phyloP scores from a whole-genome alignment of 345 rosid species.

The Turnera subulata region DNA sequence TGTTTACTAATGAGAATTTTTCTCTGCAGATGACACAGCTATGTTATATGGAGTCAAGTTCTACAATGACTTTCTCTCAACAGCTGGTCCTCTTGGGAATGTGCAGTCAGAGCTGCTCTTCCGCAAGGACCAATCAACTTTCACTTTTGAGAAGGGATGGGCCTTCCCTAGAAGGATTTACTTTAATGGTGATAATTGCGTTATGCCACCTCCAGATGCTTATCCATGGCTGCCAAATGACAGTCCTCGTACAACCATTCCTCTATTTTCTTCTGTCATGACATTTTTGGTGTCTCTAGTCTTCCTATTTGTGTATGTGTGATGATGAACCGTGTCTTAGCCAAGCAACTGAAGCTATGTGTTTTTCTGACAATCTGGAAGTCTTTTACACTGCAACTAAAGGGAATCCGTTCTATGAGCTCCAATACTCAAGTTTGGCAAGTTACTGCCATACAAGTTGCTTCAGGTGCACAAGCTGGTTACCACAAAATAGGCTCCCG shows the following conservation, averaged over 20 bases:
- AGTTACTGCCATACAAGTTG: conserved; percentile 10
- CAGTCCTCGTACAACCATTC: conserved; percentile 4
- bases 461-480: conserved; percentile 20
- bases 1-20: neutral
- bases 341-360: conserved; percentile 13
- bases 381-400: conserved; percentile 8
- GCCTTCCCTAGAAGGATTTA: conserved; percentile 29
- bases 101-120: conserved; percentile 28
- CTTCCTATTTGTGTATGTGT: conserved; percentile 27
- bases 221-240: conserved; percentile 30
- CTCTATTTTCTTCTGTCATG: conserved; percentile 10
- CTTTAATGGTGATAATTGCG: conserved; percentile 30
- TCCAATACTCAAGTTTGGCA: conserved; percentile 6
- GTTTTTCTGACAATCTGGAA: conserved; percentile 8
- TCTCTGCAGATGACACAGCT: conserved; percentile 29
- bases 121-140: conserved; percentile 25
- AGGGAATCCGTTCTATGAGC: conserved; percentile 3
- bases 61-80: conserved; percentile 26
- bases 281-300: conserved; percentile 22
- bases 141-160: conserved; percentile 31
- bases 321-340: conserved; percentile 24
- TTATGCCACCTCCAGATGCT: conserved; percentile 33
- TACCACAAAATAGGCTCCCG: conserved; percentile 4
- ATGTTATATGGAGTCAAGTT: conserved; percentile 27
- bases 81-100: conserved; percentile 28